Percentiles rank a stretch among this genome's conserved stretches.
Evolutionary conservation across 139 green algal genomes (phyloP).

Genomic region (Chlamydomonas asymmetrica): DNA sequence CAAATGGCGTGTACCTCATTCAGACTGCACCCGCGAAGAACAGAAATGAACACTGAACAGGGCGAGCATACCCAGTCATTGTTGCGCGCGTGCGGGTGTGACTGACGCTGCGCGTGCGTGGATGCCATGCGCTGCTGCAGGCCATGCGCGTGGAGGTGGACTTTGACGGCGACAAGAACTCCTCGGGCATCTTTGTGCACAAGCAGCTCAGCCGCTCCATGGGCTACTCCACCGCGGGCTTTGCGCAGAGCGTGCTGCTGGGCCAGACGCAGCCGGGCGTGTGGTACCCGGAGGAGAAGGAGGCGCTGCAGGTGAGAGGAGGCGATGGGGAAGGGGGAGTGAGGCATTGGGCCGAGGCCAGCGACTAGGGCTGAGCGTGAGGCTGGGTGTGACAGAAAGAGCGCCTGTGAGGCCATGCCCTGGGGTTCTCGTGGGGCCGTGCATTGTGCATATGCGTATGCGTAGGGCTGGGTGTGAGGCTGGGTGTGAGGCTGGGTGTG

Average conservation of each 20-base stretch:
- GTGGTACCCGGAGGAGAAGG: constrained; percentile 93
- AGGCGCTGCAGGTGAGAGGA: constrained; percentile 52
- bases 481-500: too few relatives aligned
- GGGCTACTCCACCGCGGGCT: constrained; percentile 63
- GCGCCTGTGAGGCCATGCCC: too few relatives aligned
- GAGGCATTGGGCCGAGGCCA: not conserved
- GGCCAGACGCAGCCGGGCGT: constrained; percentile 87
- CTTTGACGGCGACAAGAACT: constrained; percentile 74
- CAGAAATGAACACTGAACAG: not conserved
- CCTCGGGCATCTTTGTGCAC: constrained; percentile 84
- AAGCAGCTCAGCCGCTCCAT: constrained; percentile 59
- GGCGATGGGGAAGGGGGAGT: not conserved
- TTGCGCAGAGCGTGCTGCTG: constrained; percentile 70
- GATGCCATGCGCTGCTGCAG: constrained; percentile 18
- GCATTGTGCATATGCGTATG: too few relatives aligned
- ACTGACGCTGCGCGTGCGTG: too few relatives aligned
- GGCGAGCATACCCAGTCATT: too few relatives aligned
- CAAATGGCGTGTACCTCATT: too few relatives aligned
- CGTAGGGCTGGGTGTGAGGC: too few relatives aligned
- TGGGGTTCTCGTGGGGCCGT: too few relatives aligned
- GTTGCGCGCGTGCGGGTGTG: too few relatives aligned
- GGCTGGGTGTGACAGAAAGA: too few relatives aligned
- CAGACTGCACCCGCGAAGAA: too few relatives aligned
- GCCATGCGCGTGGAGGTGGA: constrained; percentile 91
- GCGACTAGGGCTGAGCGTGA: too few relatives aligned